Evolutionary conservation across 768 basidiomycete genomes (phyloP), one percentile per base, ranked within the genome.

Genomic region (Suillus clintonianus): DNA sequence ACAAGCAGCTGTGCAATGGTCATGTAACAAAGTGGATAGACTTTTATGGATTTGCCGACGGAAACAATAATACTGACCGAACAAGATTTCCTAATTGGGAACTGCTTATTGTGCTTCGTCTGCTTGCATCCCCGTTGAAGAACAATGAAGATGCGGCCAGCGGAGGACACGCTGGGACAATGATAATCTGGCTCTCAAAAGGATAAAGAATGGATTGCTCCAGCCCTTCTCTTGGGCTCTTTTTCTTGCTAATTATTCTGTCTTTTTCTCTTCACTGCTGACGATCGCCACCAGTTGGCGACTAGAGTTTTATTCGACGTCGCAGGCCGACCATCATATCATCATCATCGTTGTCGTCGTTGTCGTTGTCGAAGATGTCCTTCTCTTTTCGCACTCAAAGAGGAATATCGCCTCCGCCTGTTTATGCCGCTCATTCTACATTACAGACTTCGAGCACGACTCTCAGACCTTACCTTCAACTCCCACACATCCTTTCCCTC

Each of bases 381-480:
- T 43, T 68, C 45, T 69, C 79, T 61, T 58, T 74, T 60, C 64
- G 67, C 54, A 68, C 69, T 59, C 62, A 71, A 62, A 72, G 71
- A 64, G 69, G 69, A 62, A 69, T 68, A 64, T 72, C 79, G 3
- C 84, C 86, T 36, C 85, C 88, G 37, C 85, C 87, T 57, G 79
- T 79, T 71, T 87, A 88, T 79, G 86, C 85, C 80, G 72, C 82
- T 79, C 77, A 67, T 74, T 83, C 82, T 36, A 71, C 73, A 32
- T 53, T 65, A 62, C 70, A 47, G 32, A 67, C 67, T 41, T 65
- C 72, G 43, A 62, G 72, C 54, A 78, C 71, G 54, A 73, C 79
- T 19, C 87, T 95, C 62, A 88, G 83, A 64, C 92, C 95, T 9
- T 96, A 96, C 76, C 89, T 98, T 56, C 83, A 88, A 67, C 89